phyloP scores from a whole-genome alignment of 805 yeast genomes.

The Suhomyces kilbournensis region DNA sequence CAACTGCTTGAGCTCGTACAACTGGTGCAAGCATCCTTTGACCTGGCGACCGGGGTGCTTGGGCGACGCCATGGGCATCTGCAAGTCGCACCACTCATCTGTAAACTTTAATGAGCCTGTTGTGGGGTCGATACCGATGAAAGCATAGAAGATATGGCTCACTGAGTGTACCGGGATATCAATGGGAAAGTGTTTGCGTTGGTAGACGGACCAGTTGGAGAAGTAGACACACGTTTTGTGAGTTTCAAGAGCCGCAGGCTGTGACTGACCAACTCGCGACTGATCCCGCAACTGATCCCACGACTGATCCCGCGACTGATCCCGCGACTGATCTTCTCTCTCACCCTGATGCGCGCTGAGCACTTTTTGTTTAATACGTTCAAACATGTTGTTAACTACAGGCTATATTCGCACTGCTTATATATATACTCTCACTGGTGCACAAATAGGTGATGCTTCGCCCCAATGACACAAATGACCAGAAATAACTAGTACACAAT shows the following conservation, averaged over 20 bases:
- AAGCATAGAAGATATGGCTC: conserved; percentile 78
- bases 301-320: no score
- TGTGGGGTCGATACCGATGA: conserved; percentile 53
- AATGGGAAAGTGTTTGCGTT: conserved; percentile 48
- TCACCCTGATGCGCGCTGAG: no score
- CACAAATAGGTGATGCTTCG: neutral
- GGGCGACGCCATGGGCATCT: conserved; percentile 31
- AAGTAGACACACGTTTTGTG: conserved; percentile 42
- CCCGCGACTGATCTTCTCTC: no score
- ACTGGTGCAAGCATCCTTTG: conserved; percentile 50
- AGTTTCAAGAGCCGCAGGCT: no score
- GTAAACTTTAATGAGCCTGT: conserved; percentile 54
- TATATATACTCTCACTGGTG: neutral
- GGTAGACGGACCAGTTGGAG: conserved; percentile 47
- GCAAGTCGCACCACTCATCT: conserved; percentile 67
- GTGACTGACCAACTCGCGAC: no score
- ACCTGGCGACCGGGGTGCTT: conserved; percentile 12
- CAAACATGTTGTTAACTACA: neutral
- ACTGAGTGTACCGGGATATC: conserved; percentile 57
- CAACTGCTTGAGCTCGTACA: conserved; percentile 44
- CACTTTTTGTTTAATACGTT: neutral
- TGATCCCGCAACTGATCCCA: no score
- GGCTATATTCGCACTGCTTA: no score
- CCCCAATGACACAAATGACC: no score
- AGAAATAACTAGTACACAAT: no score